Evolutionary conservation across 257 asterid genomes (phyloP).

Genomic region (Apocynum venetum): DNA sequence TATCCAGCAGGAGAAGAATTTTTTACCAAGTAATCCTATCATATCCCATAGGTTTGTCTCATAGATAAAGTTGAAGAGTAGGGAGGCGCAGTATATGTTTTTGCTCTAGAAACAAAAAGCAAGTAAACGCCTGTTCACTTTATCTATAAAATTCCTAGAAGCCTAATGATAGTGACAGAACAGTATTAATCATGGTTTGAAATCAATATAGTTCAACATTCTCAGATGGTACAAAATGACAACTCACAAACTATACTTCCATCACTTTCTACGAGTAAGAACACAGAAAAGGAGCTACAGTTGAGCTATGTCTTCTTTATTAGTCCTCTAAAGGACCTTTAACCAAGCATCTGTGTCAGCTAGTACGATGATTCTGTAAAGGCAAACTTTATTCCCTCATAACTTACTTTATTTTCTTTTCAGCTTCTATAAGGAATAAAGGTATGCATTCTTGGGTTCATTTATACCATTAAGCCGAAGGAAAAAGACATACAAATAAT

Average conservation of each 20-base stretch:
- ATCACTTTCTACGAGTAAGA: not conserved
- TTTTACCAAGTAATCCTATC: not conserved
- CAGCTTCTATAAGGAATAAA: not conserved
- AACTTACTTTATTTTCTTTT: not conserved
- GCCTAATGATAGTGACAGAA: not conserved
- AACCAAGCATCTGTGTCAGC: not conserved
- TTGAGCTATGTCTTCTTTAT: not conserved
- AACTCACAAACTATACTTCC: not conserved
- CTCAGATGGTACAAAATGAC: not conserved
- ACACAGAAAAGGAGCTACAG: not conserved
- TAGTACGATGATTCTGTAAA: not conserved
- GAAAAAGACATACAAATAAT: not conserved
- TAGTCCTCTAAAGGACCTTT: not conserved
- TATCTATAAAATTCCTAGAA: not conserved
- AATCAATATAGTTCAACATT: not conserved
- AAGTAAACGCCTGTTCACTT: not conserved
- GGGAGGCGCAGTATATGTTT: not conserved
- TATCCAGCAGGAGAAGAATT: not conserved
- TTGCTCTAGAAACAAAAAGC: not conserved
- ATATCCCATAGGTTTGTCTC: not conserved
- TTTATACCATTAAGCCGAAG: not conserved
- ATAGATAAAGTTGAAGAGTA: no score
- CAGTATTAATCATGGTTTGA: not conserved
- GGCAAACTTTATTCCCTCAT: not conserved
- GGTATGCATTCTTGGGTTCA: not conserved